Conservation (phyloP, 2,329 filamentous ascomycete genomes). For the Apiospora malaysiana region DNA sequence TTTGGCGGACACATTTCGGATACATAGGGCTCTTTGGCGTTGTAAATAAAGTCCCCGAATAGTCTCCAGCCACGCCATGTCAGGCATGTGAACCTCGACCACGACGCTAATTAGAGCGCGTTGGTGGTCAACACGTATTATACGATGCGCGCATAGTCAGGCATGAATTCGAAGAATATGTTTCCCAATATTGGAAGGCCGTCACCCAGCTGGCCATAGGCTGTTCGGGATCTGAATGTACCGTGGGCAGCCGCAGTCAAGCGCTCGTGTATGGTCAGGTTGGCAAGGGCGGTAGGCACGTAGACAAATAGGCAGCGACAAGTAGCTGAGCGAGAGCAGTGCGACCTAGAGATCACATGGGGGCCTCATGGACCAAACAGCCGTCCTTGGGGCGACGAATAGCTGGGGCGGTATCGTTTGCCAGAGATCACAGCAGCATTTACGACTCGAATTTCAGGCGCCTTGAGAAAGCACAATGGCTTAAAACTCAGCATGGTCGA, state of each 20-base stretch:
- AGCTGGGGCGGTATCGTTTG: too few relatives aligned
- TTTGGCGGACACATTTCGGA: not conserved
- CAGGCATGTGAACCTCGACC: too few relatives aligned
- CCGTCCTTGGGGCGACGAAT: too few relatives aligned
- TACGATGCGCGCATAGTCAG: too few relatives aligned
- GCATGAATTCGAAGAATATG: too few relatives aligned
- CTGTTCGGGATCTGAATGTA: not conserved
- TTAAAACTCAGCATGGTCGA: not conserved
- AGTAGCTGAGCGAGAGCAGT: too few relatives aligned
- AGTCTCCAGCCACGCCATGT: not conserved
- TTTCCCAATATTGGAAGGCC: too few relatives aligned
- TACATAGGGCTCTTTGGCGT: not conserved
- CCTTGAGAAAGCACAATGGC: not conserved
- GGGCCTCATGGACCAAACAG: too few relatives aligned
- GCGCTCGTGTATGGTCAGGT: not conserved
- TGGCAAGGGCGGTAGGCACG: not conserved
- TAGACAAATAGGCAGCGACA: too few relatives aligned
- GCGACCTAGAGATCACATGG: too few relatives aligned
- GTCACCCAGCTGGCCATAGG: not conserved
- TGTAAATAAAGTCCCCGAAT: not conserved
- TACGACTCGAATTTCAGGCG: not conserved
- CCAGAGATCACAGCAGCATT: not conserved
- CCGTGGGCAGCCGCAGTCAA: not conserved
- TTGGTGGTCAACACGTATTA: too few relatives aligned
- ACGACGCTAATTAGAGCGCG: not conserved